Base-by-base conservation (phyloP, 2,329 filamentous ascomycete species). In the Chaetomium olivaceum region DNA sequence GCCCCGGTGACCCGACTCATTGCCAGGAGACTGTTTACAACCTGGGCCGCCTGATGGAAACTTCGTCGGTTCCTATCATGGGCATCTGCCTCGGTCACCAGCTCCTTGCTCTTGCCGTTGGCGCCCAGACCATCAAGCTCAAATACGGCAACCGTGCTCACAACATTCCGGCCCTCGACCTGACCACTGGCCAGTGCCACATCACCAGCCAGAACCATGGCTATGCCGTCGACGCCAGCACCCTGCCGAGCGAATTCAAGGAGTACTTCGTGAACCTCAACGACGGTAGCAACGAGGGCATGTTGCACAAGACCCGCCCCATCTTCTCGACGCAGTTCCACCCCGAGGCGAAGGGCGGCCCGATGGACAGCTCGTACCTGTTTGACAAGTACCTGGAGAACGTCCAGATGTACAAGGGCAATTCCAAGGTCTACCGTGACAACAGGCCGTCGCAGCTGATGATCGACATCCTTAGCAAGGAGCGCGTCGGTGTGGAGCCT, bases 241-340 rank as follows among this genome's bases (percentile, higher is more conserved):
- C 92, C 12, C 84, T 99, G 50, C 87, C 91, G 62, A 83, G 81
- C 63, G 93, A 97, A 46, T 99, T 93, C 88, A 95, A 93, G 85
- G 94, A 97, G 79, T 98, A 96, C 85, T 99, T 98, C 77, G 90
- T 96, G 79, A 98, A 99, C 84, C 84, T 98, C 71, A 99, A 98
- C 80, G 95, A 99, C 76, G 92, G 93, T 68, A 94, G 91, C 79
- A 99, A 99, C 79, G 95, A 99, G 83, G 94, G 91, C 67, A 92
- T 99, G 88, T 93, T 97, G 77, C 95, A 99, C 86, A 93, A 91
- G 81, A 91, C 91, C 65, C 91, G 94, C 43, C 95, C 95, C 69
- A 99, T 99, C 77, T 98, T 99, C 86, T 94, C 91, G 70, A 97
- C 93, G 27, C 95, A 99, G 80, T 99, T 99, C 88, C 95, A 99